These are phyloP conservation scores for Corynespora cassiicola DNA, from an alignment of 2,329 filamentous ascomycete genomes.

Conservation along the genomic window DNA sequence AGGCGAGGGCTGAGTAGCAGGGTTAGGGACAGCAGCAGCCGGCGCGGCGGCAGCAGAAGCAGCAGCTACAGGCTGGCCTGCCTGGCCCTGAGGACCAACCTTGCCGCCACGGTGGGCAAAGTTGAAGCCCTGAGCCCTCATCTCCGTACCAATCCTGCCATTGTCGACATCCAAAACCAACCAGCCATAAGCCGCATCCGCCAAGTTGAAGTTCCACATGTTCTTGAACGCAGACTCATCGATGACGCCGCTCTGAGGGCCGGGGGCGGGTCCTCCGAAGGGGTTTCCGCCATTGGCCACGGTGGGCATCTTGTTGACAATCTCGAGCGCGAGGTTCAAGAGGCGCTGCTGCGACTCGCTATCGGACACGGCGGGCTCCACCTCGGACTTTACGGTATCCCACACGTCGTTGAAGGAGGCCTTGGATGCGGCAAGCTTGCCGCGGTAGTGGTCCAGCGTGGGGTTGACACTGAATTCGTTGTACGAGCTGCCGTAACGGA, in stretches of 20 bases:
- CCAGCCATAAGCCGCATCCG: conserved; percentile 96
- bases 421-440: conserved; percentile 96
- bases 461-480: conserved; percentile 99
- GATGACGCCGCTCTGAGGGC: conserved; percentile 81
- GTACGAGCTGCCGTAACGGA: conserved; percentile 98
- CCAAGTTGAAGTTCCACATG: conserved; percentile 99
- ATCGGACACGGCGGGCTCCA: conserved; percentile 90
- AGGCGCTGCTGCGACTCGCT: conserved; percentile 95
- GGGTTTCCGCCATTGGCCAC: conserved; percentile 96
- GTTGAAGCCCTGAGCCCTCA: conserved; percentile 99
- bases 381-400: conserved; percentile 97
- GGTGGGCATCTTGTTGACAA: conserved; percentile 98
- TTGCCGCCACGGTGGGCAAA: conserved; percentile 95
- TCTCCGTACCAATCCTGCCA: conserved; percentile 95
- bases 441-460: conserved; percentile 95
- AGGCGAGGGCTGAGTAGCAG: conserved; percentile 45
- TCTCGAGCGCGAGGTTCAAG: conserved; percentile 85
- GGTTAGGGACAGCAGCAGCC: conserved; percentile 47
- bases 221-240: conserved; percentile 99
- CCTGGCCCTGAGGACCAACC: conserved; percentile 48
- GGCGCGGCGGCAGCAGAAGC: conserved; percentile 41
- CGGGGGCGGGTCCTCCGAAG: conserved; percentile 84
- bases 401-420: conserved; percentile 99
- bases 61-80: conserved; percentile 44
- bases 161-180: conserved; percentile 94